Evolutionary conservation across 2,329 filamentous ascomycete species (phyloP).

Genomic region (Stachybotrys chartarum): DNA sequence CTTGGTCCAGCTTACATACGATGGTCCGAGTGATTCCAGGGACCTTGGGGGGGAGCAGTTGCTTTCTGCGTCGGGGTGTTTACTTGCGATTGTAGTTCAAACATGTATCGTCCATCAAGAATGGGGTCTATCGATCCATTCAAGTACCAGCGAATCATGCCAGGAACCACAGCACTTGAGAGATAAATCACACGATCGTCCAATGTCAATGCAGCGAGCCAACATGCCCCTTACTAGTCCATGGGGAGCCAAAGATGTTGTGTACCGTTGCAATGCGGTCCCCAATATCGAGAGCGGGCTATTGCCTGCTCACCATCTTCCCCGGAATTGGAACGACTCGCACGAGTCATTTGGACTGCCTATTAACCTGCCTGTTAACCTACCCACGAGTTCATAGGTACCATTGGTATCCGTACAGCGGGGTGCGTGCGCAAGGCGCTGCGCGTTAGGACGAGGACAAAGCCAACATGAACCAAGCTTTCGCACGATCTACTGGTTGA

Average conservation of each 20-base stretch:
- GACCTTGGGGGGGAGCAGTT: too few species aligned
- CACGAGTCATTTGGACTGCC: neutral
- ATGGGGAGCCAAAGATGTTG: neutral
- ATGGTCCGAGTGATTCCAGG: too few species aligned
- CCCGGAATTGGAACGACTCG: neutral
- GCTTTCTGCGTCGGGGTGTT: too few species aligned
- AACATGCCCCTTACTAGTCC: neutral
- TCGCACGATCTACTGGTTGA: too few species aligned
- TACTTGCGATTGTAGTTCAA: too few species aligned
- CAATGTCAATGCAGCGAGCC: neutral
- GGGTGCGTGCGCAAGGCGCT: neutral
- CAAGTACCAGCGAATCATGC: neutral
- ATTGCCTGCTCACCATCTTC: neutral
- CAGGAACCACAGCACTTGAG: neutral
- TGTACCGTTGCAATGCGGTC: neutral
- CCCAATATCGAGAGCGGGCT: neutral
- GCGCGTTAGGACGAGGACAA: neutral
- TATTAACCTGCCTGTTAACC: too few species aligned
- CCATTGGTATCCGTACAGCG: neutral
- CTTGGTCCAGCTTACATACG: too few species aligned
- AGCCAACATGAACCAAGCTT: neutral
- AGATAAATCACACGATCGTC: neutral
- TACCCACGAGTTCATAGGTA: neutral
- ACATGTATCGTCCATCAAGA: too few species aligned
- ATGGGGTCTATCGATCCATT: too few species aligned